Base-by-base conservation (phyloP, 2,329 filamentous ascomycete species). In the Calonectria leucothoes region DNA sequence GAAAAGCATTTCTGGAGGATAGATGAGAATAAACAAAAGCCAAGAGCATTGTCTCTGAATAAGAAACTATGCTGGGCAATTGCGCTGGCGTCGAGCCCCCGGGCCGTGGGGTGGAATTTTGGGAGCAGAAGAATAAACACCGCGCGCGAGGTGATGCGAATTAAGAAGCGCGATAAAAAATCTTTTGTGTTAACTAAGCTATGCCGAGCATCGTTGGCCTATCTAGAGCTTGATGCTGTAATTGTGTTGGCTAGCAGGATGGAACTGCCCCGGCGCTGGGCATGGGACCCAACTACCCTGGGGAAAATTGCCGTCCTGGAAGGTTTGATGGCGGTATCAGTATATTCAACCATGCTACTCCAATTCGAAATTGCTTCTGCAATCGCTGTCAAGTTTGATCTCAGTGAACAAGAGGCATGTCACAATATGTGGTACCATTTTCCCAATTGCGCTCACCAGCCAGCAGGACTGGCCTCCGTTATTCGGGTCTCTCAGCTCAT, bases 61-160 rank as follows among this genome's bases (percentile, higher is more conserved):
- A 31, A 33, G 7, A 76, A 75, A 23, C n/a, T 69, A 17, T 27
- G 45, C n/a, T 75, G 74, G 74, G 74, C 74, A 4, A 29, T 33
- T 3, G 67, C 61, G 20, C 37, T 77, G 15, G 71, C 45, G 3
- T 14, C 39, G 1, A 37, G 71, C 14, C 67, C 74, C n/a, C 72
- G 75, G 27, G 75, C 55, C 6, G 65, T 77, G 14, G 71, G 74
- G 1, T 75, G 74, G 74, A 76, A 76, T 37, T 67, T 76, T 25
- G 70, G 64, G 10, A 66, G 68, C n/a, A 59, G 42, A 11, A 66
- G 45, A 29, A 17, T 71, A 23, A 75, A 71, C 15, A 39, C 68
- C 7, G 12, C 25, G 1, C 48, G 72, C 27, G 70, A 1, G 15
- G 33, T 3, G 11, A 7, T 15, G 64, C 69, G 23, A 64, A 8